Evolutionary conservation across 2,329 filamentous ascomycete species (phyloP).

Genomic region (Neurospora sp.): DNA sequence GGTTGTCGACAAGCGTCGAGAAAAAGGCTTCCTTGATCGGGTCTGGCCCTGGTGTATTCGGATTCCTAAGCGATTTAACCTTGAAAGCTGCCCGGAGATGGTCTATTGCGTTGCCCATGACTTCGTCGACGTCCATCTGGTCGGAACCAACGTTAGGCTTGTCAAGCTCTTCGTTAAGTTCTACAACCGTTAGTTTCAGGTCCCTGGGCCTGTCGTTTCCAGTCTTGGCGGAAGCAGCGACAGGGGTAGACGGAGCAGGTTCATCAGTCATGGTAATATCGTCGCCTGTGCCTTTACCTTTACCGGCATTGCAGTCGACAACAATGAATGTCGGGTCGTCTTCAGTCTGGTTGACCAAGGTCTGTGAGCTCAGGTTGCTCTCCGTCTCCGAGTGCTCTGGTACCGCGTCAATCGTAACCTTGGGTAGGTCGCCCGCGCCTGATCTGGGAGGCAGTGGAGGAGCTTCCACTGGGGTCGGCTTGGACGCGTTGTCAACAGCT

Average conservation of each 20-base stretch:
- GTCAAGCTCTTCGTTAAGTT: conserved; percentile 16
- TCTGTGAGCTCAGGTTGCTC: conserved; percentile 42
- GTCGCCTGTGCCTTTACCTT: conserved; percentile 4
- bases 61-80: conserved; percentile 45
- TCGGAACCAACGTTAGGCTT: conserved; percentile 33
- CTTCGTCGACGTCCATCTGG: conserved; percentile 94
- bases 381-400: conserved; percentile 29
- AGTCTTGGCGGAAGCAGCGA: not conserved
- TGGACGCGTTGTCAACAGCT: not conserved
- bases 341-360: conserved; percentile 36
- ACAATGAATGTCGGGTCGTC: conserved; percentile 29
- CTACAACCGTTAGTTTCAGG: conserved; percentile 16
- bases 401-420: conserved; percentile 17
- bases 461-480: conserved; percentile 19
- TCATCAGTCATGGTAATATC: conserved; percentile 21
- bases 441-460: conserved; percentile 37
- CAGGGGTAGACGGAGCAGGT: not conserved
- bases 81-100: conserved; percentile 83
- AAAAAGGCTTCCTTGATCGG: conserved; percentile 64
- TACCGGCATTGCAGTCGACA: conserved; percentile 16
- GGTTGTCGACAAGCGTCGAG: conserved; percentile 51
- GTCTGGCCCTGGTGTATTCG: conserved; percentile 52
- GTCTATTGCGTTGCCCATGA: conserved; percentile 86
- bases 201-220: conserved; percentile 2
- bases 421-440: conserved; percentile 12